Conservation (phyloP, 164 flowering plant genomes). For the Berberis vulgaris region DNA sequence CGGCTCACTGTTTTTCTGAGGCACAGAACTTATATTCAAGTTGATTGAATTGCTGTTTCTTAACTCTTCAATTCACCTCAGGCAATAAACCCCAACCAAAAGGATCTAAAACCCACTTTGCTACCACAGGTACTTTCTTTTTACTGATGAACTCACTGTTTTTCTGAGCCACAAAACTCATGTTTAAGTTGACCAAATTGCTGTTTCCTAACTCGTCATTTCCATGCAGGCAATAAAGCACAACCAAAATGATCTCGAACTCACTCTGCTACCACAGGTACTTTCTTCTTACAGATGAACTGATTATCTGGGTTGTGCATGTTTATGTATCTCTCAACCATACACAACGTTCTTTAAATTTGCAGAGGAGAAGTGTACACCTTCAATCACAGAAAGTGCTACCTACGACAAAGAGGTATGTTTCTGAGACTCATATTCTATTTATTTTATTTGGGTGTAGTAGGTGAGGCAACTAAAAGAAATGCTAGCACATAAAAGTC, state of each 20-base stretch:
- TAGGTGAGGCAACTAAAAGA: not conserved
- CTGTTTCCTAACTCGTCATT: conserved; percentile 5
- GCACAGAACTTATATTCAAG: not conserved
- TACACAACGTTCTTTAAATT: not conserved
- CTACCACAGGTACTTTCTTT: conserved; percentile 28
- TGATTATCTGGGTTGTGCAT: not conserved
- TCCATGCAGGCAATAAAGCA: conserved; percentile 35
- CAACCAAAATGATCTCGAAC: conserved; percentile 15
- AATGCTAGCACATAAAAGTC: no score
- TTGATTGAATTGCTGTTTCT: conserved; percentile 1
- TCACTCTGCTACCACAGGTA: conserved; percentile 31
- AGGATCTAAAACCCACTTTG: conserved; percentile 13
- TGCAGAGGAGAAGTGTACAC: conserved; percentile 26
- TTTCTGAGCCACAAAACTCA: not conserved
- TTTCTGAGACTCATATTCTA: conserved; percentile 5
- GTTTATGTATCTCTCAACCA: not conserved
- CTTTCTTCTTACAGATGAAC: not conserved
- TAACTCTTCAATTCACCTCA: conserved; percentile 18
- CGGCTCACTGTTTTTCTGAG: not conserved
- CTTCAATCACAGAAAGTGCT: conserved; percentile 8
- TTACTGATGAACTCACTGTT: not conserved
- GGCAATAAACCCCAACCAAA: conserved; percentile 29
- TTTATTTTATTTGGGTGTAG: not conserved
- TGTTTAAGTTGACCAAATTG: conserved; percentile 1
- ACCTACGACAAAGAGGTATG: conserved; percentile 23